Evolutionary conservation across 495 filamentous ascomycete species (phyloP).

Genomic region (Barbatosphaeria neglecta): DNA sequence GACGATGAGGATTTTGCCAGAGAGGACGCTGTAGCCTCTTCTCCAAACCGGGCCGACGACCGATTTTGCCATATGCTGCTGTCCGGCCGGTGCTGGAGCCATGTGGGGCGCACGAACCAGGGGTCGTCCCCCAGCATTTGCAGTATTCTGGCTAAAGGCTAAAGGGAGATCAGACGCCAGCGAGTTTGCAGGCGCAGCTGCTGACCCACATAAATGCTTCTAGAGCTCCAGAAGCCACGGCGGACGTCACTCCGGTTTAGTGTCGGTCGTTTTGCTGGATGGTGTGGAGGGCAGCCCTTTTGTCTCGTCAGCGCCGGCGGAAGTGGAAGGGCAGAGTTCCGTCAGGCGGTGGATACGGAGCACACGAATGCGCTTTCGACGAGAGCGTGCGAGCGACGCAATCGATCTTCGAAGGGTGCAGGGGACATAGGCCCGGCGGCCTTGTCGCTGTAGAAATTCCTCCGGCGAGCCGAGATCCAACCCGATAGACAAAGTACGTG

Average conservation of each 20-base stretch:
- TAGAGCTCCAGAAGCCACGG: conserved; percentile 1
- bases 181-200: conserved; percentile 1
- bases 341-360: neutral
- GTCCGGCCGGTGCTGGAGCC: conserved; percentile 8
- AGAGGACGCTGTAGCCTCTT: conserved; percentile 1
- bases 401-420: too few relatives aligned
- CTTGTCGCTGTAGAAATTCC: too few relatives aligned
- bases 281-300: neutral
- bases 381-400: too few relatives aligned
- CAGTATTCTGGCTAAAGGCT: conserved; percentile 38
- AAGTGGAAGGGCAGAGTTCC: too few relatives aligned
- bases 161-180: conserved; percentile 35
- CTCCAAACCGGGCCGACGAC: conserved; percentile 29
- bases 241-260: conserved; percentile 1
- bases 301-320: neutral
- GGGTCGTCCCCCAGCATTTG: conserved; percentile 4
- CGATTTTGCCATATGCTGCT: conserved; percentile 31
- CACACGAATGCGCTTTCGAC: too few relatives aligned
- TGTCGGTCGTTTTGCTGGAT: neutral
- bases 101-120: conserved; percentile 7
- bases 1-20: neutral
- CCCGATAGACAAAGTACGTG: too few relatives aligned
- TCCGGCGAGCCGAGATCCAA: too few relatives aligned
- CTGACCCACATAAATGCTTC: conserved; percentile 7
- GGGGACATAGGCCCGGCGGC: too few relatives aligned